Evolutionary conservation across 176 grass and related monocot species (phyloP).

Genomic region (Echinochloa phyllopogon): DNA sequence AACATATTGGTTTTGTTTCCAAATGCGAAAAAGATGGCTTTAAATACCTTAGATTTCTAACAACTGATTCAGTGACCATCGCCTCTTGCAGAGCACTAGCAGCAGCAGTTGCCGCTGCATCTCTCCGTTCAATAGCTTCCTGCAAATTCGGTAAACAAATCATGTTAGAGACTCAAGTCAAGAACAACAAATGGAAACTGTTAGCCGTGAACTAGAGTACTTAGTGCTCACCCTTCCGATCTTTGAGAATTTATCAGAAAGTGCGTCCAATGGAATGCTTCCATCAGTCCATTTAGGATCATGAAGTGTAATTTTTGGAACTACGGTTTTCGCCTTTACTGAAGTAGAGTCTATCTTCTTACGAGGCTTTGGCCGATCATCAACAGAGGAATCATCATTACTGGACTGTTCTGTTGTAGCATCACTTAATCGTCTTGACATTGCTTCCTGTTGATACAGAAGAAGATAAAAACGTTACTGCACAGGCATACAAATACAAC

Average conservation of each 20-base stretch:
- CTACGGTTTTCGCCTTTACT: constrained; percentile 44
- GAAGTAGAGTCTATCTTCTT: constrained; percentile 56
- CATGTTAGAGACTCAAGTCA: background rate
- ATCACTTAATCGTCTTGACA: constrained; percentile 69
- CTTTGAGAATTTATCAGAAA: constrained; percentile 67
- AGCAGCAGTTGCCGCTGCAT: constrained; percentile 58
- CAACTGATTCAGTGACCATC: constrained; percentile 68
- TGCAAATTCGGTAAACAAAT: constrained; percentile 28
- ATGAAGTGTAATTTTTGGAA: constrained; percentile 59
- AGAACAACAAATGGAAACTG: constrained; percentile 6
- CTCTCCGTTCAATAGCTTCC: constrained; percentile 75
- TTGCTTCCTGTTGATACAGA: constrained; percentile 64
- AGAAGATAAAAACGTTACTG: constrained; percentile 15
- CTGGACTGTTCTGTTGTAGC: constrained; percentile 49
- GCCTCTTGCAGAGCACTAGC: constrained; percentile 76
- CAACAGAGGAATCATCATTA: constrained; percentile 55
- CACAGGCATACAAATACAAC: background rate
- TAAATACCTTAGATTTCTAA: constrained; percentile 73
- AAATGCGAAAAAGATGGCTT: background rate
- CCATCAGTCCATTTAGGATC: constrained; percentile 92
- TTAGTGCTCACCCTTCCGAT: constrained; percentile 55
- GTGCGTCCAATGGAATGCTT: constrained; percentile 53
- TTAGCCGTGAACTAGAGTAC: background rate
- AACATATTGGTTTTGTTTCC: background rate
- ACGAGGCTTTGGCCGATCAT: constrained; percentile 60